Percentiles rank a stretch among this genome's conserved stretches.
phyloP scores from a whole-genome alignment of 108 stramenopile species.

The Discostella stelligeroides region DNA sequence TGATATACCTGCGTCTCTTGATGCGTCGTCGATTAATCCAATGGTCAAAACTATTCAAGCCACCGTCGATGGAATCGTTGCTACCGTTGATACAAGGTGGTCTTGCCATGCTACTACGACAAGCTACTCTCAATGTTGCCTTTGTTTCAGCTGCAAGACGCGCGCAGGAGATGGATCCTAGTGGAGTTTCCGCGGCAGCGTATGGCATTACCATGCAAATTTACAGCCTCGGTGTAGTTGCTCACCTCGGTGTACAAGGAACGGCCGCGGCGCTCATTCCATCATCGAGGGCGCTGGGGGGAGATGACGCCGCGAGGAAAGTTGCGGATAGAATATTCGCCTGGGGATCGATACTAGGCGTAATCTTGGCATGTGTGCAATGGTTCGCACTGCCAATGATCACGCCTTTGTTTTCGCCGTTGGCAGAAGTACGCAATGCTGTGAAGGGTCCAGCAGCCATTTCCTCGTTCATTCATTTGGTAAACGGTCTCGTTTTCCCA shows the following conservation, averaged over 20 bases:
- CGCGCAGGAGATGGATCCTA: slow-evolving; percentile 75
- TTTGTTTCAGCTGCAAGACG: slow-evolving; percentile 72
- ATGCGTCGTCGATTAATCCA: slow-evolving; percentile 45
- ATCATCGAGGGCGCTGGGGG: slow-evolving; percentile 50
- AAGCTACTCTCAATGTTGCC: slow-evolving; percentile 69
- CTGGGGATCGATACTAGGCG: slow-evolving; percentile 68
- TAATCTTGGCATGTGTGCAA: slow-evolving; percentile 58
- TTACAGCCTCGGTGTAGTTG: slow-evolving; percentile 69
- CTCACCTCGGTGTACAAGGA: slow-evolving; percentile 69
- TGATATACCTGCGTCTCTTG: slow-evolving; percentile 62
- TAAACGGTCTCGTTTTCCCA: slow-evolving; percentile 77
- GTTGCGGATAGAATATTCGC: slow-evolving; percentile 74
- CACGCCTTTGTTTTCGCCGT: slow-evolving; percentile 71
- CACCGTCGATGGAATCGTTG: slow-evolving; percentile 55
- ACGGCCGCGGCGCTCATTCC: slow-evolving; percentile 78
- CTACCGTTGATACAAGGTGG: slow-evolving; percentile 72
- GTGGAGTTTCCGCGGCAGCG: slow-evolving; percentile 80
- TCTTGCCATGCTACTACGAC: slow-evolving; percentile 69
- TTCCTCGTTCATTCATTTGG: slow-evolving; percentile 64
- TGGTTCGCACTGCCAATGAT: slow-evolving; percentile 55
- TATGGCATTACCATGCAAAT: slow-evolving; percentile 87
- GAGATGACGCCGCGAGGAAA: slow-evolving; percentile 58
- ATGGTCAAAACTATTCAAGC: slow-evolving; percentile 49
- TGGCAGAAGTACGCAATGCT: slow-evolving; percentile 74
- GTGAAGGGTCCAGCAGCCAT: slow-evolving; percentile 68